Conservation (phyloP, 257 asterid species). For the Jacaranda copaia region DNA sequence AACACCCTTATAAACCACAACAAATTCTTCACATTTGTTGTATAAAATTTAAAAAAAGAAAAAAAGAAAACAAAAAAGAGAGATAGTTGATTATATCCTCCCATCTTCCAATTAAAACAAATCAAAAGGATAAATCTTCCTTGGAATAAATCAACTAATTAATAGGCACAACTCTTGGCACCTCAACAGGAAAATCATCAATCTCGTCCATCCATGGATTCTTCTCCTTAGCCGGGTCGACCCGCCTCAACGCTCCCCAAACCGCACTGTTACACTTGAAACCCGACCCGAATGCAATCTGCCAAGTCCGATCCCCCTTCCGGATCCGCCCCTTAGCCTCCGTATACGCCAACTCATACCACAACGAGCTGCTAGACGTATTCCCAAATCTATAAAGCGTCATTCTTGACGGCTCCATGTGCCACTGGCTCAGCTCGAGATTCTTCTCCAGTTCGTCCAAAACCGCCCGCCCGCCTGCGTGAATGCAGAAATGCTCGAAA, state of each 20-base stretch:
- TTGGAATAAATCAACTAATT: slow-evolving; percentile 9
- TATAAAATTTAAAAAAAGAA: too few species aligned
- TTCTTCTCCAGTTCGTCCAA: slow-evolving; percentile 58
- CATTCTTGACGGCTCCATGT: slow-evolving; percentile 69
- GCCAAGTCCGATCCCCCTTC: slow-evolving; percentile 62
- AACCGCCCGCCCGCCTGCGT: slow-evolving; percentile 60
- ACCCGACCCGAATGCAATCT: slow-evolving; percentile 65
- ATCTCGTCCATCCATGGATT: slow-evolving; percentile 61
- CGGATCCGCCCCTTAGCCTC: slow-evolving; percentile 63
- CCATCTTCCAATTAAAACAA: background rate
- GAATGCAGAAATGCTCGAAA: slow-evolving; percentile 61
- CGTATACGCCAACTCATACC: slow-evolving; percentile 57
- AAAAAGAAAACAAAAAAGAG: too few species aligned
- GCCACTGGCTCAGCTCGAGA: slow-evolving; percentile 49
- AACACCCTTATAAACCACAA: background rate
- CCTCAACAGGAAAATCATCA: slow-evolving; percentile 57
- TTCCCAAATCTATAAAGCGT: slow-evolving; percentile 59
- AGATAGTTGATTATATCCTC: background rate
- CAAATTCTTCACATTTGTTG: background rate
- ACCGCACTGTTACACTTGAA: slow-evolving; percentile 66
- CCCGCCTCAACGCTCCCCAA: slow-evolving; percentile 50
- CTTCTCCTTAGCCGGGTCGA: slow-evolving; percentile 53
- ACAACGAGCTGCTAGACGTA: slow-evolving; percentile 57
- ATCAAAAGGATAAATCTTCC: background rate
- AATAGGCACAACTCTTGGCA: slow-evolving; percentile 49